Conservation (phyloP, 805 yeast genomes). For the Yamadazyma endophytica region DNA sequence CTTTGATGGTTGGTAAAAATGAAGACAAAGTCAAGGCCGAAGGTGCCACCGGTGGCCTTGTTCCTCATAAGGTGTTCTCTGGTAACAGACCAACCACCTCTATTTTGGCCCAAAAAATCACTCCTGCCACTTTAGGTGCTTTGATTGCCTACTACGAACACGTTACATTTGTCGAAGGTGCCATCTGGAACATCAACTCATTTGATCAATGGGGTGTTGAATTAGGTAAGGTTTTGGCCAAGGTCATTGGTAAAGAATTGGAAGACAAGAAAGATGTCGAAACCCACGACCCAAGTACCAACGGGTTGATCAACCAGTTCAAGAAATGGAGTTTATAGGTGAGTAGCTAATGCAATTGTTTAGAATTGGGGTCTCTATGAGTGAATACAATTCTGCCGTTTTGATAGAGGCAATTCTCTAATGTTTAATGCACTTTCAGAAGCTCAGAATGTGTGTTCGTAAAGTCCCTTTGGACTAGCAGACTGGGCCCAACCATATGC, state of each 20-base stretch:
- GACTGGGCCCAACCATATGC: too few species aligned
- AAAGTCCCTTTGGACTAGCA: too few species aligned
- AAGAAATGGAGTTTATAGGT: constrained; percentile 61
- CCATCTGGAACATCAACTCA: constrained; percentile 98
- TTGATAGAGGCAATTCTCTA: too few species aligned
- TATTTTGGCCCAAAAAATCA: constrained; percentile 89
- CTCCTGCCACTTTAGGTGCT: constrained; percentile 95
- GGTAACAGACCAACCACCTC: constrained; percentile 99
- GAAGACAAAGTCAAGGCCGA: constrained; percentile 79
- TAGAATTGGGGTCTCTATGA: too few species aligned
- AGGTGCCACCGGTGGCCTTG: constrained; percentile 80
- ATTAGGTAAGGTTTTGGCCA: constrained; percentile 96
- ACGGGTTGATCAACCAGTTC: constrained; percentile 91
- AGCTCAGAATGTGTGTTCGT: too few species aligned
- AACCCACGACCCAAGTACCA: constrained; percentile 87
- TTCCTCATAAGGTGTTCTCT: constrained; percentile 93
- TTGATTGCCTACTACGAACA: constrained; percentile 98
- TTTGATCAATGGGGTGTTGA: constrained; percentile 99
- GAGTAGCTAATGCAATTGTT: too few species aligned
- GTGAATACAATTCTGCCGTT: too few species aligned
- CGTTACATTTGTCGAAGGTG: constrained; percentile 96
- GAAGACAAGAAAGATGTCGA: constrained; percentile 53
- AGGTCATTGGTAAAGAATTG: constrained; percentile 88
- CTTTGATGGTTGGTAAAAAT: constrained; percentile 93
- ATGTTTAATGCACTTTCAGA: too few species aligned